These are phyloP conservation scores for Pelargonium australe DNA, from an alignment of 441 rosid genomes.

Conservation along the genomic window DNA sequence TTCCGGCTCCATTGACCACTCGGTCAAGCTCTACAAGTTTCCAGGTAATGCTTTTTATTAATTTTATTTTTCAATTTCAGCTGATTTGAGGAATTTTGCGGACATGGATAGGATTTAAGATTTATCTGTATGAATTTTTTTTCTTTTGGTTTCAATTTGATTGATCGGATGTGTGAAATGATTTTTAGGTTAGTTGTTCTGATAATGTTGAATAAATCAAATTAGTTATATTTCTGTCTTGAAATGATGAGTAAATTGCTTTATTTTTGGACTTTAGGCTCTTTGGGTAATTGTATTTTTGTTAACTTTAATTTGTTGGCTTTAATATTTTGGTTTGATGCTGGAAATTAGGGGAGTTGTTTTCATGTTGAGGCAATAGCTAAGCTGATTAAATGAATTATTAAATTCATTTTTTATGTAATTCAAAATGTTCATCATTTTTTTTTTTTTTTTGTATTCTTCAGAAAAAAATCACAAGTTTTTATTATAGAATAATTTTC, in stretches of 20 bases:
- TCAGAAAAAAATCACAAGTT: background rate
- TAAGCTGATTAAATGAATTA: background rate
- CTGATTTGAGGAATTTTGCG: background rate
- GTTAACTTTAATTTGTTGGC: background rate
- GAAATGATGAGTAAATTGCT: background rate
- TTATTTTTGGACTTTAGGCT: background rate
- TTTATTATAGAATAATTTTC: background rate
- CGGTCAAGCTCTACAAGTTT: conserved; percentile 93
- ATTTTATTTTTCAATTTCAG: background rate
- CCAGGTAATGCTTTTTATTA: conserved; percentile 38
- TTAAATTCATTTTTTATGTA: background rate
- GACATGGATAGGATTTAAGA: background rate
- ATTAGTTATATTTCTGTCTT: background rate
- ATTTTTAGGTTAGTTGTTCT: background rate
- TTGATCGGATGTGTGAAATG: background rate
- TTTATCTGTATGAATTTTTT: background rate
- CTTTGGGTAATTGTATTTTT: background rate
- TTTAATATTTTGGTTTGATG: background rate
- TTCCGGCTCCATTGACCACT: conserved; percentile 84
- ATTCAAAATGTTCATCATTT: background rate
- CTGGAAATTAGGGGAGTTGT: background rate
- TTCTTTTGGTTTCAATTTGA: background rate
- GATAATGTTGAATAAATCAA: background rate
- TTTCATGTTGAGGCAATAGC: background rate
- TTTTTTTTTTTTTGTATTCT: background rate